These are phyloP conservation scores for Fusarium multiceps DNA, from an alignment of 2,329 filamentous ascomycete species.

Conservation along the genomic window DNA sequence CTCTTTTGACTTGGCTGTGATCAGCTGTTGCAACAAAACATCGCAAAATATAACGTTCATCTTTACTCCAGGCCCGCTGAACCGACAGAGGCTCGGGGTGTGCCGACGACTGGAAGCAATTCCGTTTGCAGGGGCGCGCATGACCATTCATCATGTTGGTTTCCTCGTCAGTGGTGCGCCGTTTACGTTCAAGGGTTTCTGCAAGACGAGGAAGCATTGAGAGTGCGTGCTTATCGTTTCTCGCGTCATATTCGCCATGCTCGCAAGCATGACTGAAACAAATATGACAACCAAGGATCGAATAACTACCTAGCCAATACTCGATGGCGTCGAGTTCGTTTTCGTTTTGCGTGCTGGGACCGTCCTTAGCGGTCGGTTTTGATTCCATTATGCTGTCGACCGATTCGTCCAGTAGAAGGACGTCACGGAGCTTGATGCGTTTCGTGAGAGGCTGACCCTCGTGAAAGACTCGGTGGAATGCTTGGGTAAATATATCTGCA, in stretches of 20 bases:
- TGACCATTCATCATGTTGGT: constrained; percentile 31
- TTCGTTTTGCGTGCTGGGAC: constrained; percentile 48
- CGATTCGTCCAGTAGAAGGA: constrained; percentile 64
- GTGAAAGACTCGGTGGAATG: constrained; percentile 67
- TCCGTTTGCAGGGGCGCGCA: constrained; percentile 51
- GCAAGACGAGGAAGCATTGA: constrained; percentile 56
- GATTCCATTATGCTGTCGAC: constrained; percentile 65
- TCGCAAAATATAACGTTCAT: constrained; percentile 61
- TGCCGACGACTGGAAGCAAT: constrained; percentile 56
- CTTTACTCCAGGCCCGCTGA: constrained; percentile 58
- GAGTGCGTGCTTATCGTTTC: constrained; percentile 63
- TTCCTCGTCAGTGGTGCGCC: constrained; percentile 20
- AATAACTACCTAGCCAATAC: constrained; percentile 64
- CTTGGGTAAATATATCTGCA: constrained; percentile 65
- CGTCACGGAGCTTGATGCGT: constrained; percentile 62
- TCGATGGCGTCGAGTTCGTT: constrained; percentile 57
- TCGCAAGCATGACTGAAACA: constrained; percentile 71
- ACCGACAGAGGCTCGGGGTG: constrained; percentile 13
- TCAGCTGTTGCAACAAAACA: constrained; percentile 58
- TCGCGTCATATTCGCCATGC: constrained; percentile 69
- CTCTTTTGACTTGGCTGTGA: constrained; percentile 54
- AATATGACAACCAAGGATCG: constrained; percentile 67
- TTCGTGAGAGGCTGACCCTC: constrained; percentile 49
- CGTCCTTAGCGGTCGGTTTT: constrained; percentile 64
- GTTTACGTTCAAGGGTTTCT: constrained; percentile 48